Evolutionary conservation across 2,329 filamentous ascomycete species (phyloP).

Genomic region (Colletotrichum sp.): DNA sequence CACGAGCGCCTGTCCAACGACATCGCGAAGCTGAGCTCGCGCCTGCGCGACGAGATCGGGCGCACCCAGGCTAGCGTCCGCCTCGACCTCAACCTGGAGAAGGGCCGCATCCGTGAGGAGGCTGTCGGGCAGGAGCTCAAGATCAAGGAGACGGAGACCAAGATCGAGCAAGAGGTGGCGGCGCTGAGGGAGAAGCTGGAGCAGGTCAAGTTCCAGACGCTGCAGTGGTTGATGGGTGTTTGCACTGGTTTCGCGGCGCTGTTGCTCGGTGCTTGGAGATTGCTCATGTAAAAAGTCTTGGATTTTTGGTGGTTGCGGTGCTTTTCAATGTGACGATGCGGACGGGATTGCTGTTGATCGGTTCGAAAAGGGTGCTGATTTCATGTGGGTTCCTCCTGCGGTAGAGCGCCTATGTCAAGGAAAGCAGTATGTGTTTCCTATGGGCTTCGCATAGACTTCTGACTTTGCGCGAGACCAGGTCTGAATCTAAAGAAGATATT

Average conservation of each 20-base stretch:
- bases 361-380: not conserved
- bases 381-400: not conserved
- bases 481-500: not conserved
- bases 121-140: conserved; percentile 96
- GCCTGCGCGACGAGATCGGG: conserved; percentile 91
- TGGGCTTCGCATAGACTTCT: not conserved
- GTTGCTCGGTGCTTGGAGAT: conserved; percentile 71
- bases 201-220: conserved; percentile 95
- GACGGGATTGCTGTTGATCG: not conserved
- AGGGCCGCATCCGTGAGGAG: conserved; percentile 95
- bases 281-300: conserved; percentile 61
- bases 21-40: conserved; percentile 88
- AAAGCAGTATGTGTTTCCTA: not conserved
- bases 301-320: not conserved
- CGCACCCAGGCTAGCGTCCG: conserved; percentile 92
- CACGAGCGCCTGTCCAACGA: conserved; percentile 95
- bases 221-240: conserved; percentile 97
- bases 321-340: not conserved
- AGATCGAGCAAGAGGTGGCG: conserved; percentile 97
- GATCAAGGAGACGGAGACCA: conserved; percentile 97
- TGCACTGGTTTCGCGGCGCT: conserved; percentile 71
- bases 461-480: not conserved
- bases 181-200: conserved; percentile 90
- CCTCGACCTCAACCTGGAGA: conserved; percentile 93
- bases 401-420: not conserved